These are phyloP conservation scores for Cyberlindnera misumaiensis DNA, from an alignment of 805 yeast species.

Conservation along the genomic window DNA sequence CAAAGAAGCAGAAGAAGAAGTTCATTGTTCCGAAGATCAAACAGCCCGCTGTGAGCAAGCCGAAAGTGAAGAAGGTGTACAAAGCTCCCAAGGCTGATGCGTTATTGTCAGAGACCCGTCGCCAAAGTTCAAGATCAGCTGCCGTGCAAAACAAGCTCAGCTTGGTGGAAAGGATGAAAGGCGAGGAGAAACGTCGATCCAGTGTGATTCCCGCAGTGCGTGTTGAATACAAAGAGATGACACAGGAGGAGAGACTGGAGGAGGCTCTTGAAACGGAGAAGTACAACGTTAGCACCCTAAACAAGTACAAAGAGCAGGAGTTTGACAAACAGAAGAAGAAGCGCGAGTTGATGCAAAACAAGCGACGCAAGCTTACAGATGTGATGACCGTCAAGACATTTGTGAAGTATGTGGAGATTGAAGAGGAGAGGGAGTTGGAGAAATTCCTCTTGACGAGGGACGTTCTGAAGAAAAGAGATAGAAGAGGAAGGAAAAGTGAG, in stretches of 20 bases:
- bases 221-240: constrained; percentile 35
- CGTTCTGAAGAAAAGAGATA: constrained; percentile 36
- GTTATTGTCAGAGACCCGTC: constrained; percentile 44
- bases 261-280: constrained; percentile 86
- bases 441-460: constrained; percentile 33
- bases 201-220: constrained; percentile 35
- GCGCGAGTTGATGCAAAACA: constrained; percentile 62
- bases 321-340: constrained; percentile 71
- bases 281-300: constrained; percentile 64
- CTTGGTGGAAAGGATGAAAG: constrained; percentile 64
- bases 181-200: constrained; percentile 53
- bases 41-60: constrained; percentile 20
- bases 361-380: constrained; percentile 52
- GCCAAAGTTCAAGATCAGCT: constrained; percentile 71
- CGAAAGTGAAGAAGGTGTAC: constrained; percentile 27
- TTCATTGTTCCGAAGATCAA: constrained; percentile 29
- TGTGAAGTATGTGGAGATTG: constrained; percentile 51
- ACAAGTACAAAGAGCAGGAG: constrained; percentile 79
- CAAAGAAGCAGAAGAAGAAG: constrained; percentile 23
- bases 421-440: constrained; percentile 51
- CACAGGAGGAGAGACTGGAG: constrained; percentile 41
- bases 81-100: constrained; percentile 42
- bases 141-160: constrained; percentile 73
- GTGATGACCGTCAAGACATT: constrained; percentile 47
- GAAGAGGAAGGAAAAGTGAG: constrained; percentile 35